These are phyloP conservation scores for Solanum bulbocastanum DNA, from an alignment of 257 asterid species.

Conservation along the genomic window DNA sequence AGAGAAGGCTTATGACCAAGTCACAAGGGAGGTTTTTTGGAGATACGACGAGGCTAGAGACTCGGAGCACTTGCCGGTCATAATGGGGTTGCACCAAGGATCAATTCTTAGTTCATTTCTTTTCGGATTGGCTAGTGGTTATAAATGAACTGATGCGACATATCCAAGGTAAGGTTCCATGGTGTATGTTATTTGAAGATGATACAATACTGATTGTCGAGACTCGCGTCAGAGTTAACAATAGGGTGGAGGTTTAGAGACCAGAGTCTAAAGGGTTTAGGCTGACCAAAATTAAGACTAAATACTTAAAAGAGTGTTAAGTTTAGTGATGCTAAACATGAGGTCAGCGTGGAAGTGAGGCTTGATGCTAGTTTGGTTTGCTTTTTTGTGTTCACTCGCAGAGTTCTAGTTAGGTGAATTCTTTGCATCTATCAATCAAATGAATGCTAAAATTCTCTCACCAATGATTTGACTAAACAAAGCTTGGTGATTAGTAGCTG, in stretches of 20 bases:
- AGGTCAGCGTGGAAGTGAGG: neutral
- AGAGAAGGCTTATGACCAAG: neutral
- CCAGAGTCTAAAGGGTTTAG: neutral
- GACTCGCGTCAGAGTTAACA: neutral
- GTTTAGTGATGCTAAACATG: neutral
- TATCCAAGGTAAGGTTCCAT: neutral
- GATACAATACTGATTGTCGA: neutral
- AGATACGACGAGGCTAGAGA: neutral
- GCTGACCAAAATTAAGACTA: neutral
- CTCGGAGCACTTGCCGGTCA: neutral
- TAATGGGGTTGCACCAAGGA: neutral
- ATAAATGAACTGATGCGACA: neutral
- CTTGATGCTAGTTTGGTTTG: neutral
- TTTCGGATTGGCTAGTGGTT: no score
- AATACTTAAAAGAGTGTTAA: neutral
- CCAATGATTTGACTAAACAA: neutral
- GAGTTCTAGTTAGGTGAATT: no score
- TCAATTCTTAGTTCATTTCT: neutral
- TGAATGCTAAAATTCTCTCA: no score
- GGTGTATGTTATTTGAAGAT: neutral
- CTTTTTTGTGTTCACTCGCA: no score
- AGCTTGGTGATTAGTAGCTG: neutral
- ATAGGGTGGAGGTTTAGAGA: neutral
- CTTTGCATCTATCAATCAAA: no score
- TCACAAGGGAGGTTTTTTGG: neutral